Evolutionary conservation across 208 protist species (phyloP), one percentile per base, ranked within the genome.

Genomic region (Wallacemonas rigidus): DNA sequence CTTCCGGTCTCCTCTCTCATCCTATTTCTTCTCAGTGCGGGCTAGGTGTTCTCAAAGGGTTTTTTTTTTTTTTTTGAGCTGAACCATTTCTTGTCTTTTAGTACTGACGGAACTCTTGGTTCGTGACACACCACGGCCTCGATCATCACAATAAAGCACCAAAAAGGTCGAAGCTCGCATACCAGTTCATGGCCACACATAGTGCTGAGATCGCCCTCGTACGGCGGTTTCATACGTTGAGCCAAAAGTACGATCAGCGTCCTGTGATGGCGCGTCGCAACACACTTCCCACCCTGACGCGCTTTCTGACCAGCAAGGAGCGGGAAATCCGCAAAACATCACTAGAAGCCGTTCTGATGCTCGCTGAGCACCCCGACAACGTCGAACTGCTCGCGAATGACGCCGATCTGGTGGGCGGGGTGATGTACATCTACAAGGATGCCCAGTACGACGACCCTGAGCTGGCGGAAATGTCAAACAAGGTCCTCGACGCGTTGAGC

Each of bases 311-410:
- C 8, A 95, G 88, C 80, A 90, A 89, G 40, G 89, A 96, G 9
- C 74, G 88, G 26, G 85, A 95, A 45, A 90, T 93, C 41, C 89
- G 87, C 12, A 83, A 90, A 50, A 72, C 87, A 36, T 82, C 90
- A 4, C 71, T 93, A 8, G 81, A 90, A 44, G 83, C 90, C 1
- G 77, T 97, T 38, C 76, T 82, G 56, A 60, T 96, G 53, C 83
- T 97, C 7, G 84, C 88, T 2, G 74, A 93, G 77, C 94, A 97
- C 74, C 91, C 89, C 1, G 89, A 95, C 26, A 97, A 96, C 74
- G 65, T 93, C 3, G 88, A 92, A 40, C 77, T 92, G 9, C 77
- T 97, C 5, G 75, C 69, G 39, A 72, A 76, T 44, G 74, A 95
- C 50, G 38, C 63, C 7, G 70, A 67, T 2, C 69, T 97, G 9